Conservation (phyloP, 139 green algal genomes). For the Picochlorum sp. region DNA sequence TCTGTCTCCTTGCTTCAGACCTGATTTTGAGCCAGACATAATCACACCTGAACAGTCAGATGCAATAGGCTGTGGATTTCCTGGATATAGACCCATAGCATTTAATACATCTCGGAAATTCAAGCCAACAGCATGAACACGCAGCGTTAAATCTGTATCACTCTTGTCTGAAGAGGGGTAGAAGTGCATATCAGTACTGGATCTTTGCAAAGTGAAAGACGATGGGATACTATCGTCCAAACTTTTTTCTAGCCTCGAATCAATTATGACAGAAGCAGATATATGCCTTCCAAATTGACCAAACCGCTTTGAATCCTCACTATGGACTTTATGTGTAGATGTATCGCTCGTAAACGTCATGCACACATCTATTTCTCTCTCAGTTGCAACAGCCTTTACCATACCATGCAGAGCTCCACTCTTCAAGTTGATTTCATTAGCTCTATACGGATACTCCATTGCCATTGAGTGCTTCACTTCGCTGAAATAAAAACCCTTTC, state of each 20-base stretch:
- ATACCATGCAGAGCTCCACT: background rate
- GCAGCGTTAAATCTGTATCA: background rate
- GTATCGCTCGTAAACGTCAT: too few species aligned
- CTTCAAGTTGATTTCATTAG: background rate
- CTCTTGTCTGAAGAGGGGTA: too few species aligned
- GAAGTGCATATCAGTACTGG: too few species aligned
- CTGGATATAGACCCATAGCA: conserved; percentile 52
- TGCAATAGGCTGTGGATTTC: conserved; percentile 33
- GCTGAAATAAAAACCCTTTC: too few species aligned
- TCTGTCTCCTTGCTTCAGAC: conserved; percentile 26
- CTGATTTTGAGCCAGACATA: conserved; percentile 2
- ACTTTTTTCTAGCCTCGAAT: too few species aligned
- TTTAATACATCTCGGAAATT: conserved; percentile 56
- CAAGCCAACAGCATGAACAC: conserved; percentile 36
- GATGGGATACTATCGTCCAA: too few species aligned
- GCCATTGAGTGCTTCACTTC: too few species aligned
- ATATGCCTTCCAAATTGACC: too few species aligned
- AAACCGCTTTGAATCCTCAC: too few species aligned
- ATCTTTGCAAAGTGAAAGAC: too few species aligned
- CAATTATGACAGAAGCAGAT: too few species aligned
- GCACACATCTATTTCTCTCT: background rate
- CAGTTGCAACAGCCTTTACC: conserved; percentile 15
- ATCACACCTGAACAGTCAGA: conserved; percentile 41
- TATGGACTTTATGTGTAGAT: too few species aligned
- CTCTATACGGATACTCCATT: background rate